Evolutionary conservation across 176 grass and related monocot genomes (phyloP).

Genomic region (Rhynchospora breviuscula): DNA sequence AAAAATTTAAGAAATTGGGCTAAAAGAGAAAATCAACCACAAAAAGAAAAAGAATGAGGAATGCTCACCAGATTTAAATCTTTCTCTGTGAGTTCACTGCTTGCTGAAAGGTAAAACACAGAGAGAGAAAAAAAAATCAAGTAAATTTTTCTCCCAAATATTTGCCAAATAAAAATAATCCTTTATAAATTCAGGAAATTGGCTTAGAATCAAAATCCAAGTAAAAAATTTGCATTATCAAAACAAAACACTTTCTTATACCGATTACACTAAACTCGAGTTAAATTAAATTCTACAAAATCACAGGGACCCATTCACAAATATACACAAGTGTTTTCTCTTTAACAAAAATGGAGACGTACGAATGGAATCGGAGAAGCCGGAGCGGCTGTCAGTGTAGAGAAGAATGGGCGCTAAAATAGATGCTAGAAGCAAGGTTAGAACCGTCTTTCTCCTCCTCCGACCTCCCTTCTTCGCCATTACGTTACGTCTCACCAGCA

Average conservation of each 20-base stretch:
- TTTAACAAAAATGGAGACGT: neutral
- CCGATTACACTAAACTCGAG: constrained; percentile 35
- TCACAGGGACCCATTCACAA: constrained; percentile 25
- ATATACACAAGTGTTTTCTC: neutral
- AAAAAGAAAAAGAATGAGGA: neutral
- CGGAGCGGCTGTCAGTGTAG: constrained; percentile 35
- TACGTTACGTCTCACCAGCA: neutral
- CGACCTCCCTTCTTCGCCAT: constrained; percentile 17
- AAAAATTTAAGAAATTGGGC: neutral
- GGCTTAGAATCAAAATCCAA: neutral
- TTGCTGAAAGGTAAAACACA: constrained; percentile 16
- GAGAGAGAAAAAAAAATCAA: neutral
- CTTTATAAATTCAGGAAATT: neutral
- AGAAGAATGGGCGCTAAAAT: constrained; percentile 75
- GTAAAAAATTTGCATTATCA: constrained; percentile 24
- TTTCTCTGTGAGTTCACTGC: constrained; percentile 13
- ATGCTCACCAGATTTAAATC: constrained; percentile 25
- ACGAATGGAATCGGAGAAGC: constrained; percentile 39
- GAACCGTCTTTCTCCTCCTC: constrained; percentile 32
- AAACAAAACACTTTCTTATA: constrained; percentile 21
- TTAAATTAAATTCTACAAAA: neutral
- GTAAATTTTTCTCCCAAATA: neutral
- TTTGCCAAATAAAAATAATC: neutral
- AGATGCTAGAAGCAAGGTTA: constrained; percentile 51
- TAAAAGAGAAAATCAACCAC: neutral